Base-by-base conservation (phyloP, 495 filamentous ascomycete genomes). In the Hypoxylon intermedium region DNA sequence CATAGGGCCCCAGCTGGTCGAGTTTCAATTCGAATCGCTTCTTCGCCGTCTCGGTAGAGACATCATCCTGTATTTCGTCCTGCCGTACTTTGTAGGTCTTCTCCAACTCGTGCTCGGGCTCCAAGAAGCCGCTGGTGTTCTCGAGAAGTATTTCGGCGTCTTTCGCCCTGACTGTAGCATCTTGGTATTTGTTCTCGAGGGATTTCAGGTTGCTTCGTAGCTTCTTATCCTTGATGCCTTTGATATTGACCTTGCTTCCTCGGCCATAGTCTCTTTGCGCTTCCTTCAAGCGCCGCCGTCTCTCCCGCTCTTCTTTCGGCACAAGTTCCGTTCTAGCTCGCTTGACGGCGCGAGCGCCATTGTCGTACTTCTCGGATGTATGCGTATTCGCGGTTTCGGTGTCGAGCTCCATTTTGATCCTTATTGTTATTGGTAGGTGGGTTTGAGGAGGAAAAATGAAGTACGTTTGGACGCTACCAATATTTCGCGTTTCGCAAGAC, bases 131-230 rank as follows among this genome's bases (percentile, higher is more conserved):
- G 15, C 82, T 78, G n/a, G 86, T 80, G 67, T 96, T 90, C 71
- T 97, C 93, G 31, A 93, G 83, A 38, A 98, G 79, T 58, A 98
- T 96, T 77, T 98, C 95, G 5, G 92, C 91, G 85, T 98, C 92
- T 70, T 93, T 91, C 4, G 93, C 90, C 70, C 87, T 86, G 6
- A 94, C 72, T 0, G 88, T 75, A 1, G 93, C 93, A 67, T 87
- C 82, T 72, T 92, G 85, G 74, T 93, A 92, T 70, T 90, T 92
- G 42, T 75, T 76, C 67, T 98, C 94, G 42, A 97, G 80, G 11
- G 78, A 78, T 60, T 83, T 85, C 3, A 98, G 78, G 65, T 90
- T 96, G 2, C 85, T 83, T 28, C 91, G 86, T 28, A 97, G 78
- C 68, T 97, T 98, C 80, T 91, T 96, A 79, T 98, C 92, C 60